These are phyloP conservation scores for Scleroderma bovista DNA, from an alignment of 768 basidiomycete genomes.

Conservation along the genomic window DNA sequence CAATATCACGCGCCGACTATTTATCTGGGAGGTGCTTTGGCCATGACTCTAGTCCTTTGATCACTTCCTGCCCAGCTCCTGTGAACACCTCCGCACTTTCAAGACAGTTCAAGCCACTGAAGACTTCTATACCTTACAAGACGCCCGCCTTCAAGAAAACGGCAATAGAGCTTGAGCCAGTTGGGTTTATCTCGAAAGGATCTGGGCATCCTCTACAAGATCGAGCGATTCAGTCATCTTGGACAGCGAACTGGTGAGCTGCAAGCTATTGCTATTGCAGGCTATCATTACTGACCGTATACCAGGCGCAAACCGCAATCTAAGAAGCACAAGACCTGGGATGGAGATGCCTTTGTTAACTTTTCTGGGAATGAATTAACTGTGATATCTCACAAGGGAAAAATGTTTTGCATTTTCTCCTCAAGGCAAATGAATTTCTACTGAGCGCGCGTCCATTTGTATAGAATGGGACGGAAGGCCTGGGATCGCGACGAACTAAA, in stretches of 20 bases:
- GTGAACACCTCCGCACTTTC: constrained; percentile 25
- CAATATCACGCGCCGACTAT: constrained; percentile 50
- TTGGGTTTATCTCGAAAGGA: constrained; percentile 28
- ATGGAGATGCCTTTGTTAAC: constrained; percentile 67
- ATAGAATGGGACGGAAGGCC: constrained; percentile 54
- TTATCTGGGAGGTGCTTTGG: constrained; percentile 65
- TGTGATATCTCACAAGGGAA: constrained; percentile 66
- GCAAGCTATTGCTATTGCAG: constrained; percentile 5
- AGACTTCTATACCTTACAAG: constrained; percentile 19
- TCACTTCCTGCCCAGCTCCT: constrained; percentile 12
- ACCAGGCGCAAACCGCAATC: constrained; percentile 64
- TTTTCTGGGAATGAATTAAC: constrained; percentile 45
- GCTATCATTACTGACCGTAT: constrained; percentile 3
- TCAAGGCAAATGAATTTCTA: not conserved
- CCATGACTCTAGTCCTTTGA: constrained; percentile 18
- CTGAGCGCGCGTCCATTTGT: constrained; percentile 7
- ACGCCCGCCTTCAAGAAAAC: constrained; percentile 20
- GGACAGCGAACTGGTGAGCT: constrained; percentile 67
- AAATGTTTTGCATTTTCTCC: constrained; percentile 40
- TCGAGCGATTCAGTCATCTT: constrained; percentile 33
- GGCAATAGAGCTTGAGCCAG: constrained; percentile 36
- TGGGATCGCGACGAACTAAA: constrained; percentile 53
- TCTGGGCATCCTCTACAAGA: constrained; percentile 5
- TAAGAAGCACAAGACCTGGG: constrained; percentile 85
- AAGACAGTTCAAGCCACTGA: constrained; percentile 29